Conservation (phyloP, 441 rosid species). For the Pelargonium cotyledonis region DNA sequence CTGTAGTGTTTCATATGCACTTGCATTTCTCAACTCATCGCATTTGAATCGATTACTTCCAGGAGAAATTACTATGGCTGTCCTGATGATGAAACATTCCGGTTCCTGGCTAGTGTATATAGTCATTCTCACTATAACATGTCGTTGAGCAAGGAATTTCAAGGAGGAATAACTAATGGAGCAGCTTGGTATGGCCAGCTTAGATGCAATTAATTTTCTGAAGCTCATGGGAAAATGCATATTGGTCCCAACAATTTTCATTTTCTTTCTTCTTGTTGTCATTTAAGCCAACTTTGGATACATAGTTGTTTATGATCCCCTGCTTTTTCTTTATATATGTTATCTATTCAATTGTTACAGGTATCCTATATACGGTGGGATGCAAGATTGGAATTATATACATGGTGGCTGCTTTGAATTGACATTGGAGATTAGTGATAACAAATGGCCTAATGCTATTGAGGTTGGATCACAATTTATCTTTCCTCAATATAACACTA, state of each 20-base stretch:
- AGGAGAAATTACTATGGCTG: conserved; percentile 76
- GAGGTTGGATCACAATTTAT: conserved; percentile 50
- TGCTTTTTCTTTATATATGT: background rate
- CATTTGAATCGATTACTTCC: conserved; percentile 27
- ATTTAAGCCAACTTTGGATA: background rate
- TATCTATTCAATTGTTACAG: conserved; percentile 34
- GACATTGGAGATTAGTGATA: conserved; percentile 85
- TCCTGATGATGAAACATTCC: conserved; percentile 87
- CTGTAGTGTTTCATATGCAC: conserved; percentile 10
- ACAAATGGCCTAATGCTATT: conserved; percentile 82
- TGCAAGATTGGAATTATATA: conserved; percentile 98
- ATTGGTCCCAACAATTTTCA: conserved; percentile 3
- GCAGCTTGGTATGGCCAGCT: conserved; percentile 62
- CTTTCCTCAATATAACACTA: background rate
- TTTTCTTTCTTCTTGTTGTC: background rate
- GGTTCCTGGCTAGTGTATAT: conserved; percentile 64
- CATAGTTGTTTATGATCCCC: background rate
- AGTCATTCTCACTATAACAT: conserved; percentile 82
- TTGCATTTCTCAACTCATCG: conserved; percentile 9
- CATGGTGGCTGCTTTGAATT: conserved; percentile 90
- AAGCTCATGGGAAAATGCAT: background rate
- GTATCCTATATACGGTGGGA: conserved; percentile 98
- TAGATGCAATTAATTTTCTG: background rate
- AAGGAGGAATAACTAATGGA: conserved; percentile 90
- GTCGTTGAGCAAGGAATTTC: conserved; percentile 85